Percentiles rank a stretch among this genome's conserved stretches.
phyloP scores from a whole-genome alignment of 1,139 yeast genomes.

The Pneumocystis wakefieldiae region DNA sequence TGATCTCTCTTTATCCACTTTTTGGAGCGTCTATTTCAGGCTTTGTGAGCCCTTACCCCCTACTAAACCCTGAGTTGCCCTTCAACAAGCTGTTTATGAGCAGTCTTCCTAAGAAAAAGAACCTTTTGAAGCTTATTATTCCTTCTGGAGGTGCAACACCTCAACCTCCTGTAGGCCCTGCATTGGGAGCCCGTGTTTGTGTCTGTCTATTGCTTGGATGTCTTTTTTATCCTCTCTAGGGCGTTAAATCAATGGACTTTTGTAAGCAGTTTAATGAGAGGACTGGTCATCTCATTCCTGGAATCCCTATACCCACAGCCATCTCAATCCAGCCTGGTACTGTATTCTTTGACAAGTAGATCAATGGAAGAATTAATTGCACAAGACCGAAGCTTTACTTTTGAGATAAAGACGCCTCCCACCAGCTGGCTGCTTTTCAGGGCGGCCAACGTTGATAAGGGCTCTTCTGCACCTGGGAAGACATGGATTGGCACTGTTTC shows the following conservation, averaged over 20 bases:
- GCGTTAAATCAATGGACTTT: constrained; percentile 95
- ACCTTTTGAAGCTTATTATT: background rate
- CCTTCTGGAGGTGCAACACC: constrained; percentile 73
- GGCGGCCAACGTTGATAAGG: constrained; percentile 74
- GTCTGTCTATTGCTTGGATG: background rate
- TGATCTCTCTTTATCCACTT: background rate
- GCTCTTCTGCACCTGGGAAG: constrained; percentile 35
- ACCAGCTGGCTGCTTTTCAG: constrained; percentile 74
- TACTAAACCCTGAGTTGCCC: background rate
- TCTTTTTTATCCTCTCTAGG: constrained; percentile 23
- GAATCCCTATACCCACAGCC: constrained; percentile 37
- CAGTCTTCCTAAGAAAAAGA: background rate
- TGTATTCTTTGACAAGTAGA: constrained; percentile 68
- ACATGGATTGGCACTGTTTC: constrained; percentile 58
- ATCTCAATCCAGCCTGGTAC: constrained; percentile 88
- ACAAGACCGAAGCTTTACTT: constrained; percentile 82
- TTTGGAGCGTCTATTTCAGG: background rate
- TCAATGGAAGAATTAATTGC: constrained; percentile 73
- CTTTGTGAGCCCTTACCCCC: background rate
- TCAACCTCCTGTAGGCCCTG: constrained; percentile 98
- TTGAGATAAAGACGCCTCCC: constrained; percentile 82
- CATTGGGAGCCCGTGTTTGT: constrained; percentile 64
- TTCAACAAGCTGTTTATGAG: background rate
- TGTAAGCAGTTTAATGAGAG: constrained; percentile 37
- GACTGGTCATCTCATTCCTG: background rate